These are phyloP conservation scores for Paecilomyces dactylethromorphus DNA, from an alignment of 2,329 filamentous ascomycete genomes.

Conservation along the genomic window DNA sequence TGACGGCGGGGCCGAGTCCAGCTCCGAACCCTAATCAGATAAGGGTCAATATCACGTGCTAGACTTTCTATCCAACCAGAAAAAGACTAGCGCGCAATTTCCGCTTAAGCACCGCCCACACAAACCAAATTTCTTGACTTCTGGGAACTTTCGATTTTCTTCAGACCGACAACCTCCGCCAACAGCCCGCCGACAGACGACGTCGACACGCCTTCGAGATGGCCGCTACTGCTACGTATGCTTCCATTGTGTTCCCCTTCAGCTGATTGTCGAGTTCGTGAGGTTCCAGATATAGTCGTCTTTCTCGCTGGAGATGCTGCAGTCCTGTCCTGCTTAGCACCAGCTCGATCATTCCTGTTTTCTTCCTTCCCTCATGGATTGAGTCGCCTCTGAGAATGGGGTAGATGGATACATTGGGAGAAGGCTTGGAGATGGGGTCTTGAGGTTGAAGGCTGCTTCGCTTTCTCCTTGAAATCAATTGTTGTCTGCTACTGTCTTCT, in stretches of 20 bases:
- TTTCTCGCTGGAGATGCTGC: constrained; percentile 63
- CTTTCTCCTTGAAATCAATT: constrained; percentile 74
- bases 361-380: constrained; percentile 14
- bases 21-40: constrained; percentile 13
- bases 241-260: constrained; percentile 31
- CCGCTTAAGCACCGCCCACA: constrained; percentile 19
- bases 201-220: constrained; percentile 47
- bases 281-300: constrained; percentile 70
- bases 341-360: constrained; percentile 71
- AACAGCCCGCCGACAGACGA: constrained; percentile 32
- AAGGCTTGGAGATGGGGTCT: constrained; percentile 64
- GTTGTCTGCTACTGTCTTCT: constrained; percentile 45
- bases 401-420: constrained; percentile 36
- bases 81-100: constrained; percentile 14
- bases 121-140: constrained; percentile 25
- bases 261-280: constrained; percentile 36
- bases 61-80: constrained; percentile 3
- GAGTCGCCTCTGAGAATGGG: constrained; percentile 20
- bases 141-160: constrained; percentile 17
- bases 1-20: not conserved
- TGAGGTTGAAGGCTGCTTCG: constrained; percentile 62
- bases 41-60: constrained; percentile 12
- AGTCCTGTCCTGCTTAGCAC: constrained; percentile 42
- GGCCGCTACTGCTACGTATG: constrained; percentile 58
- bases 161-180: constrained; percentile 28